Evolutionary conservation across 441 rosid genomes (phyloP).

Genomic region (Populus trichocarpa): DNA sequence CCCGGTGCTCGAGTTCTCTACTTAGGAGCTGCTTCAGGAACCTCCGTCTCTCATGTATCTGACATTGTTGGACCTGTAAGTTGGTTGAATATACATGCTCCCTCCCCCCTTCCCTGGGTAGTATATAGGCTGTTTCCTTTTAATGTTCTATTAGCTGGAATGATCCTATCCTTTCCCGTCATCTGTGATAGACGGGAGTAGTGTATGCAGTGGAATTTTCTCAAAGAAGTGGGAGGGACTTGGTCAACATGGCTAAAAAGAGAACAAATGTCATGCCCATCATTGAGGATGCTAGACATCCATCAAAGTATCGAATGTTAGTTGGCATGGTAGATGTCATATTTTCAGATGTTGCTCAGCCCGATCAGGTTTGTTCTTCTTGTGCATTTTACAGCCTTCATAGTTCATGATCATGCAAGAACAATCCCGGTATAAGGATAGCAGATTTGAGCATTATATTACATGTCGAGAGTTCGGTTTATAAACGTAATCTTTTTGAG

Average conservation of each 20-base stretch:
- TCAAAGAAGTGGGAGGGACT: constrained; percentile 87
- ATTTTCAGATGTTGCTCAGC: constrained; percentile 96
- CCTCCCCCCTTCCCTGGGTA: background rate
- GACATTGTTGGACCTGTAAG: constrained; percentile 90
- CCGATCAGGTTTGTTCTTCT: constrained; percentile 69
- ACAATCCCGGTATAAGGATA: background rate
- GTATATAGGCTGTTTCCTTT: background rate
- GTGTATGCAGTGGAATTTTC: constrained; percentile 95
- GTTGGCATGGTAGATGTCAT: constrained; percentile 98
- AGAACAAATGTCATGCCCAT: constrained; percentile 83
- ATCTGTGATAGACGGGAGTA: constrained; percentile 48
- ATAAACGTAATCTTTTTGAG: background rate
- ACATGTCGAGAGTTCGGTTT: background rate
- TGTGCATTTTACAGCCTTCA: background rate
- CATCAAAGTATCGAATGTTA: constrained; percentile 83
- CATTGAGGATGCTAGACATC: constrained; percentile 93
- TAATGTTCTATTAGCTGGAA: background rate
- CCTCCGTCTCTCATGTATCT: constrained; percentile 81
- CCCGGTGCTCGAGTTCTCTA: background rate
- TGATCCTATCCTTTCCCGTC: background rate
- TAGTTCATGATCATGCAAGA: background rate
- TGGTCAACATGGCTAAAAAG: constrained; percentile 96
- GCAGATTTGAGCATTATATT: background rate
- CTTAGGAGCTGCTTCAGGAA: background rate
- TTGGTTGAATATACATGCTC: background rate